Conservation (phyloP, 176 grass and related monocot genomes). For the Avena atlantica region DNA sequence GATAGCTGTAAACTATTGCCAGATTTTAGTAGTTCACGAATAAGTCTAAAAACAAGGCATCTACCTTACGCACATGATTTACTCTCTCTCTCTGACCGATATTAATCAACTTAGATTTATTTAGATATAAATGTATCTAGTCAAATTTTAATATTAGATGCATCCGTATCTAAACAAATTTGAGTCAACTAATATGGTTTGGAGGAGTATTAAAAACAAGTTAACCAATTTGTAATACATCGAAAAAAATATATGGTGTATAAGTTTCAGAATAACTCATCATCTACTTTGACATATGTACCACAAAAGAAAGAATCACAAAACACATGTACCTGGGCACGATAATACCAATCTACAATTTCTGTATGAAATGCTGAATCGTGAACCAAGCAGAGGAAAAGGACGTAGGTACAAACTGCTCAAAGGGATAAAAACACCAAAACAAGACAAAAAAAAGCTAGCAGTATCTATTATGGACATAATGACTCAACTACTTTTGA, state of each 20-base stretch:
- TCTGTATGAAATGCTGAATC: background rate
- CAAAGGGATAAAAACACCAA: background rate
- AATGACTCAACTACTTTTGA: background rate
- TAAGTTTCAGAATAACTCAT: no score
- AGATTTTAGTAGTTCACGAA: background rate
- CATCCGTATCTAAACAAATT: no score
- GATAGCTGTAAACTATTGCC: constrained; percentile 16
- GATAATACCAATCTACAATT: background rate
- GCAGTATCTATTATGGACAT: background rate
- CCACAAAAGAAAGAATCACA: background rate
- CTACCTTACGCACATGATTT: background rate
- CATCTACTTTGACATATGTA: background rate
- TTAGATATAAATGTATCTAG: no score
- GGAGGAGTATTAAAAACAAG: background rate
- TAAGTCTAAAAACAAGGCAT: background rate
- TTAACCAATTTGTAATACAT: constrained; percentile 4
- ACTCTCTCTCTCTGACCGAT: background rate
- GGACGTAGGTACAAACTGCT: background rate
- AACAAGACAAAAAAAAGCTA: background rate
- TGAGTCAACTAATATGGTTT: no score
- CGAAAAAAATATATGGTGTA: background rate
- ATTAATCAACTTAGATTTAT: no score
- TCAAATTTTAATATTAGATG: no score
- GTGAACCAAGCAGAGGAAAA: background rate
- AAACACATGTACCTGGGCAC: no score